Evolutionary conservation across 345 rosid genomes (phyloP), one percentile per base, ranked within the genome.

Genomic region (Abelmoschus esculentus): DNA sequence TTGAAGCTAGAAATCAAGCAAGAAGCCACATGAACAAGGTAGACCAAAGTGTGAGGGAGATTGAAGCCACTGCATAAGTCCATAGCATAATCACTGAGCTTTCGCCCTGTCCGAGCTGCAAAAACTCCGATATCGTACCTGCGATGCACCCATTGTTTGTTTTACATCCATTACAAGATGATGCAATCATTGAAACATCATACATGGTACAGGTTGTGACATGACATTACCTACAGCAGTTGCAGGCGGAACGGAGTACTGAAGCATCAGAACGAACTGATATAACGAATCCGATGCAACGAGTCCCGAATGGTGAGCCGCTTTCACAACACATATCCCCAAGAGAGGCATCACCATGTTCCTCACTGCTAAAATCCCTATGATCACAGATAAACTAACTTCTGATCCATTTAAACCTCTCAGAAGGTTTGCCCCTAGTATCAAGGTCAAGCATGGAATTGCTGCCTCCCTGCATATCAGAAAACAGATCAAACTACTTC

Each of bases 11-110:
- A 22, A 22, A 22, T 22, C 26, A 22, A 22, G 26, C 26, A 22
- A 86, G 80, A 31, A 86, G 81, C 93, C 93, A 86, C 93, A 88
- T 75, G 77, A 86, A 88, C 57, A 81, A 79, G 5, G 87, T 86
- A 0, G 93, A 84, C 93, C 90, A 88, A 59, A 83, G 69, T 54
- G 26, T 22, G 28, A 86, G 79, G 29, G 93, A 76, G 57, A 88
- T 34, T 1, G 93, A 82, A 64, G 89, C 89, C 67, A 81, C 72
- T 4, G 80, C 70, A 65, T 88, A 88, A 72, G 87, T 74, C 90
- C 89, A 86, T 0, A 88, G 77, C 87, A 88, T 54, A 60, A 88
- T 83, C 38, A 86, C 90, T 6, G 90, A 86, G 47, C 89, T 84
- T 77, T 88, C 87, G 22, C 83, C 77, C 61, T 84, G 85, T 0